These are phyloP conservation scores for Geotrichum bryndzae DNA, from an alignment of 1,139 yeast species.

Conservation along the genomic window DNA sequence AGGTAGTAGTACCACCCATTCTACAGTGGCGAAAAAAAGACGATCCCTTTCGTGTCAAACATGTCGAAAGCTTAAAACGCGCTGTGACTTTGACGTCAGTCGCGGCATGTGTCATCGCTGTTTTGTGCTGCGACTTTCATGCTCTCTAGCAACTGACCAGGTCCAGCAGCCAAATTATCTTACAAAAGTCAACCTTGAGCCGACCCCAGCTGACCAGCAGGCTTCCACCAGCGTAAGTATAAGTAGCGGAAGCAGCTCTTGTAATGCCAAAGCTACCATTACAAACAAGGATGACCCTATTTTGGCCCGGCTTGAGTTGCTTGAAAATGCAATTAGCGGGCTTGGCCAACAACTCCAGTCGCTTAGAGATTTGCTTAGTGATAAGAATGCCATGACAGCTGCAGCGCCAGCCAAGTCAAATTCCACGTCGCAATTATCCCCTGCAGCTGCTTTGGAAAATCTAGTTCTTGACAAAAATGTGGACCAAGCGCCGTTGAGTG, in stretches of 20 bases:
- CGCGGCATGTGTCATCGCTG: conserved; percentile 47
- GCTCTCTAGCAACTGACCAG: conserved; percentile 41
- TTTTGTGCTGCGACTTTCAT: conserved; percentile 40
- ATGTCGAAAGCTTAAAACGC: conserved; percentile 50
- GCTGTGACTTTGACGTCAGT: conserved; percentile 45
- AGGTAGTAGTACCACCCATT: not conserved
- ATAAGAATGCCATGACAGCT: not conserved
- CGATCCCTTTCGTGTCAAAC: conserved; percentile 45
- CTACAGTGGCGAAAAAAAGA: conserved; percentile 32
- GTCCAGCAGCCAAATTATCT: conserved; percentile 19
- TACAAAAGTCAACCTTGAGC: conserved; percentile 2
- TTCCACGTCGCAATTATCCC: not conserved
- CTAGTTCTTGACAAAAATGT: conserved; percentile 7
- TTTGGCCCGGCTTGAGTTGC: not conserved
- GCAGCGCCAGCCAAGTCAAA: not conserved
- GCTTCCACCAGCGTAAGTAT: not conserved
- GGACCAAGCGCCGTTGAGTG: conserved; percentile 38
- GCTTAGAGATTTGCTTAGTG: not conserved
- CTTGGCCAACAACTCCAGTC: not conserved
- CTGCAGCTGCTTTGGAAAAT: not conserved
- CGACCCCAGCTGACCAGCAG: not conserved
- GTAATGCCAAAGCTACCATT: not conserved
- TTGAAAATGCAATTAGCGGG: not conserved
- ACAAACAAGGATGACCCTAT: not conserved
- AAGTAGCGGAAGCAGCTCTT: not conserved